phyloP scores from a whole-genome alignment of 495 filamentous ascomycete genomes.

The Penicillium steckii region DNA sequence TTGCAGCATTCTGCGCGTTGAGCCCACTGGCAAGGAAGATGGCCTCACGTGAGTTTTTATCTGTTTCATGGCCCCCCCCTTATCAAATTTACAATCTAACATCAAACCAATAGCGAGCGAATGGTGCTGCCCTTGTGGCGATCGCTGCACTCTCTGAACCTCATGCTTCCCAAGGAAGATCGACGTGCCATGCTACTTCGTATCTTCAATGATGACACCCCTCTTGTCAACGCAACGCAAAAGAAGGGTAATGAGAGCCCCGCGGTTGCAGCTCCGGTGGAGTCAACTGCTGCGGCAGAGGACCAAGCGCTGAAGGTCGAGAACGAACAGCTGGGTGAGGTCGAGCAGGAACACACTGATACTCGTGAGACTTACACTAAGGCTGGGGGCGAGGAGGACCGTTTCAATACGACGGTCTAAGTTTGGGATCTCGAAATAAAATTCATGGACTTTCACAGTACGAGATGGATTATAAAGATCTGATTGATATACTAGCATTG shows the following conservation, averaged over 20 bases:
- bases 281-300: conserved; percentile 32
- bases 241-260: conserved; percentile 31
- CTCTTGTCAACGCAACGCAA: conserved; percentile 52
- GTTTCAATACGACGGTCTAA: conserved; percentile 45
- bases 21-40: conserved; percentile 65
- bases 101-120: conserved; percentile 50
- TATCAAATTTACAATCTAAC: conserved; percentile 11
- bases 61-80: neutral
- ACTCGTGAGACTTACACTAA: conserved; percentile 40
- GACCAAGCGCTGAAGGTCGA: conserved; percentile 36
- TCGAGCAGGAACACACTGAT: conserved; percentile 37
- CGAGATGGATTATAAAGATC: conserved; percentile 1
- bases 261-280: conserved; percentile 18
- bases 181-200: conserved; percentile 87
- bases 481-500: no score
- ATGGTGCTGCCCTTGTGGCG: conserved; percentile 93
- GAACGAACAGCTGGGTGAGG: conserved; percentile 37
- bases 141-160: conserved; percentile 78
- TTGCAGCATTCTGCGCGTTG: conserved; percentile 84
- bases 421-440: neutral
- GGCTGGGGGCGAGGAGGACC: conserved; percentile 43
- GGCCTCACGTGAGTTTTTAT: conserved; percentile 57
- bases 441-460: neutral
- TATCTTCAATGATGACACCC: conserved; percentile 81
- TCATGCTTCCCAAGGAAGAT: conserved; percentile 98